Evolutionary conservation across 306 rosid species (phyloP), one percentile per base, ranked within the genome.

Genomic region (Luffa acutangula): DNA sequence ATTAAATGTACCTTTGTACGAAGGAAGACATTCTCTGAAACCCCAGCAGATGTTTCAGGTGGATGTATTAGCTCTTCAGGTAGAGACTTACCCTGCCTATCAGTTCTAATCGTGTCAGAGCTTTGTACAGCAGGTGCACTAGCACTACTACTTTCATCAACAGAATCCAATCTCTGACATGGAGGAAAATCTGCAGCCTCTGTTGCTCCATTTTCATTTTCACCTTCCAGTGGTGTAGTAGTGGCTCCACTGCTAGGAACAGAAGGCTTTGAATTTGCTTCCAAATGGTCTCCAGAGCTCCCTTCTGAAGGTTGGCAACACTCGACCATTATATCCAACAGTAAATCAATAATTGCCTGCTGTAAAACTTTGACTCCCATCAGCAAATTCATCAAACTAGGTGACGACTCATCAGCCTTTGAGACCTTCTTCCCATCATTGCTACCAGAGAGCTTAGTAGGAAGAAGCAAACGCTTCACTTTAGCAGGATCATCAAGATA

Each of bases 401-500:
- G 98, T 75, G 97, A 93, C 58, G 99, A 89, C 82, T 93, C 98
- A 79, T 91, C 96, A 17, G 83, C 75, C 89, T 90, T 89, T 67
- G 82, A 60, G 84, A 85, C 85, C 89, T 91, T 93, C 87, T 89
- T 90, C 81, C 97, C 98, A 86, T 93, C 97, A 84, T 80, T 83
- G 78, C 85, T 78, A 82, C 96, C 86, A 70, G 99, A 91, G 71
- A 96, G 90, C 82, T 96, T 93, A 79, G 99, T 91, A 58, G 99
- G 98, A 75, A 96, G 96, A 85, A 96, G 98, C 89, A 96, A 83
- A 51, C 97, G 99, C 86, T 96, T 96, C 33, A 96, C 99, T 89
- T 93, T 96, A 42, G 91, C 97, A 82, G 99, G 99, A 85, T 96
- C 99, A 84, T 96, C 99, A 77, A 96, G 99, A 89, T 96, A 96